phyloP scores from a whole-genome alignment of 805 yeast species.

The Candida tibetensis region DNA sequence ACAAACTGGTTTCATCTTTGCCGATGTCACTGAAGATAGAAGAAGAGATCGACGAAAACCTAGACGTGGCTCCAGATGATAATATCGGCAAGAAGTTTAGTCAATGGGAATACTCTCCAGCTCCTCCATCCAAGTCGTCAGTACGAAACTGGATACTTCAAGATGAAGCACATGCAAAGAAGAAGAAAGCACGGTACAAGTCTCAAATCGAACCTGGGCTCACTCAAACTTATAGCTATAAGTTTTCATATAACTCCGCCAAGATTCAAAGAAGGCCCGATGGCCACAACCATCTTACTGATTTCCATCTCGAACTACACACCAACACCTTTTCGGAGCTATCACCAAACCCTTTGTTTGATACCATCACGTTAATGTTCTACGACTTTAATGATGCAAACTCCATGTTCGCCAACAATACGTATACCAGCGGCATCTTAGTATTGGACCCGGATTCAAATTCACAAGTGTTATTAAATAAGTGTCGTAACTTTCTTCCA shows the following conservation, averaged over 20 bases:
- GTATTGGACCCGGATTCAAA: not conserved
- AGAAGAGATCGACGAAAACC: not conserved
- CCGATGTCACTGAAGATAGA: conserved; percentile 6
- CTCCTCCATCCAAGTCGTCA: conserved; percentile 47
- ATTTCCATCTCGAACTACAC: conserved; percentile 69
- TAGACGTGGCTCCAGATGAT: not conserved
- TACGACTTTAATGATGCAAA: conserved; percentile 56
- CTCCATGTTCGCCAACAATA: conserved; percentile 11
- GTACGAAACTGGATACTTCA: conserved; percentile 35
- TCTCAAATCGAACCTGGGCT: conserved; percentile 55
- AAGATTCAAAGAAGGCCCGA: conserved; percentile 35
- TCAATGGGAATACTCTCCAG: conserved; percentile 44
- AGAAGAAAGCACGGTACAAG: conserved; percentile 15
- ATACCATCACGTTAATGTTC: conserved; percentile 57
- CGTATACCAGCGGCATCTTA: conserved; percentile 3
- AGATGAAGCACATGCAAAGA: conserved; percentile 11
- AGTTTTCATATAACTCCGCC: conserved; percentile 35
- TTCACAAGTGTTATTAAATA: conserved; percentile 1
- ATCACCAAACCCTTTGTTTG: conserved; percentile 63
- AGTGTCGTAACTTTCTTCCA: conserved; percentile 1
- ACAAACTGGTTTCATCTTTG: conserved; percentile 17
- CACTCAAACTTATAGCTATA: conserved; percentile 38
- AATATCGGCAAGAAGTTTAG: not conserved
- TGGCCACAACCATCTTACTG: conserved; percentile 48
- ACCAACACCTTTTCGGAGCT: conserved; percentile 48